Base-by-base conservation (phyloP, 1,284 basidiomycete species). In the Papiliotrema laurentii region DNA sequence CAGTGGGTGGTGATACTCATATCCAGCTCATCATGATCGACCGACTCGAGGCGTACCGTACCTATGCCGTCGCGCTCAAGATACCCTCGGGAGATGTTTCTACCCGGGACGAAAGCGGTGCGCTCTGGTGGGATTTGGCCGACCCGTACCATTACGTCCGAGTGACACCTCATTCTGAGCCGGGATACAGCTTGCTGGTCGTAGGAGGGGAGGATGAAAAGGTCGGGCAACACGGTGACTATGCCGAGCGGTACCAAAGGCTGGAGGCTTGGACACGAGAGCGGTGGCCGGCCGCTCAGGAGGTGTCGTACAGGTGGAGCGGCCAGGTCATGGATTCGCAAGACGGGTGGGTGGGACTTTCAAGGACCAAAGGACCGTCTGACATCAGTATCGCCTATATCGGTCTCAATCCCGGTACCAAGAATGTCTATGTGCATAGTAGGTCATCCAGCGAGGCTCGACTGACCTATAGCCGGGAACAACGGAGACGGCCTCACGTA, bases 151-250 rank as follows among this genome's bases (percentile, higher is more conserved):
- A 59, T 37, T 59, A 59, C 33, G 38, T 56, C 39, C 49, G 57
- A 33, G 50, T 59, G 19, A 59, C 54, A 1, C 57, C 57, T 7
- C 49, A 51, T 47, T 54, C 54, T 31, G 45, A 56, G 27, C 42
- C 51, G 22, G 57, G 57, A 18, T 50, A 59, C 37, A 59, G 54
- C 41, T 31, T 59, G 34, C 27, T 59, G 26, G 57, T 59, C 2
- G 57, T 59, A 13, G 57, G 57, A 28, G 57, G 57, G 6, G 54
- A 59, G 34, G 57, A 59, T 33, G 57, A 59, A 35, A 59, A 59
- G 34, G 54, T 59, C 18, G 57, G 54, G 11, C 54, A 59, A 30
- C 57, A 59, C 30, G 54, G 54, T 28, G 57, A 59, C 24, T 52
- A 54, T 21, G 51, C 54, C 22, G 49, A 54, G 38, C 31, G 57